Evolutionary conservation across 352 stramenopile species (phyloP), one percentile per base, ranked within the genome.

Genomic region (Globisporangium okanoganense): DNA sequence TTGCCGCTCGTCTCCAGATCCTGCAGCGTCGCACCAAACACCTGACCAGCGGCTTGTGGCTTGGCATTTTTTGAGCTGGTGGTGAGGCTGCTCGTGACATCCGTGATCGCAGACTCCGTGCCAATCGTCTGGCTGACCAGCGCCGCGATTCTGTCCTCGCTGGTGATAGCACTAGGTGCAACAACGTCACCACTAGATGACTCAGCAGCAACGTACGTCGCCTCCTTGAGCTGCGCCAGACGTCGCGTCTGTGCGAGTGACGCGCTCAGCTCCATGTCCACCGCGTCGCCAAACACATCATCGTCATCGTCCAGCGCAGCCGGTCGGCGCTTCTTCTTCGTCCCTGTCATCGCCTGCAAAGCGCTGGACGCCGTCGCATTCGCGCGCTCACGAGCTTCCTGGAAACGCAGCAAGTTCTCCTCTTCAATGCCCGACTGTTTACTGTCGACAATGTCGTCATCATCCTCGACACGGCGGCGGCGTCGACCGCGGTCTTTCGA

Each of bases 241-340:
- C 76, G 73, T 5, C 88, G 70, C 18, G 88, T 82, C 56, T 78
- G 79, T 20, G 82, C 78, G 7, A 97, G 65, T 16, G 85, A 92
- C 36, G 79, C 84, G 53, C 72, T 81, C 8, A 97, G 64, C 41
- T 97, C 89, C 24, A 81, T 61, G 44, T 96, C 87, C 18, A 86
- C 63, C 33, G 68, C 74, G 22, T 86, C 80, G 18, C 86, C 80
- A n/a, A 76, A 40, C 16, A 82, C 56, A 13, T 78, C 74, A 6
- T 56, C 69, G 36, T 83, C 75, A 16, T 44, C 38, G 16, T 83
- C 65, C 14, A 75, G 22, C 8, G 36, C 47, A 9, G 20, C 41
- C 13, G 44, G 35, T 41, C 73, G 71, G 14, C 77, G 72, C 52
- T 84, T 86, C 56, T 79, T 82, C 25, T 70, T 71, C 31, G 67